Evolutionary conservation across 148 eudicot species (phyloP).

Genomic region (Silene conica): DNA sequence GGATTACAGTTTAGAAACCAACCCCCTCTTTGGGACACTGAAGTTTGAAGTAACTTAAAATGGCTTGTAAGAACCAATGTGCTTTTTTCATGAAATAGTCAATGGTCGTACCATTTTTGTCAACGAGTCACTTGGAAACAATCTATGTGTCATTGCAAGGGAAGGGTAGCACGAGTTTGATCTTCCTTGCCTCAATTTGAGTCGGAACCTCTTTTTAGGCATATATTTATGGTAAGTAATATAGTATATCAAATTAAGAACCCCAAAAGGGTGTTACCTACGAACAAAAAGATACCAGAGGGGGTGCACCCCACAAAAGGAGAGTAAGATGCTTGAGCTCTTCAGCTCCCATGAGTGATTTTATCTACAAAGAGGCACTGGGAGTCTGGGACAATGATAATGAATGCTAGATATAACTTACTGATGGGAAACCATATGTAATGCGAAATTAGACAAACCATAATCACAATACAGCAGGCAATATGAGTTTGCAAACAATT

Average conservation of each 20-base stretch:
- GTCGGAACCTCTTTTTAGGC: neutral
- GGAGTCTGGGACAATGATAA: neutral
- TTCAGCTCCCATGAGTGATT: neutral
- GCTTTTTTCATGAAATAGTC: no score
- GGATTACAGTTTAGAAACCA: no score
- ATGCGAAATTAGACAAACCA: neutral
- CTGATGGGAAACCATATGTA: neutral
- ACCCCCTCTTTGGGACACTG: no score
- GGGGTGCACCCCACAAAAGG: neutral
- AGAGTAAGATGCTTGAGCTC: neutral
- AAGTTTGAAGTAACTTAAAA: no score
- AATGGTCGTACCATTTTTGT: no score
- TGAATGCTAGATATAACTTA: neutral
- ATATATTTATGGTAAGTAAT: neutral
- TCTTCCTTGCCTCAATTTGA: neutral
- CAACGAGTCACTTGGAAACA: no score
- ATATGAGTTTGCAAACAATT: neutral
- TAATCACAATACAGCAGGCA: neutral
- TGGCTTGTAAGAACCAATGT: no score
- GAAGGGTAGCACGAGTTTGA: neutral
- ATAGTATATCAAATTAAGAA: neutral
- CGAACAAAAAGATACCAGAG: neutral
- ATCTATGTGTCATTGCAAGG: no score
- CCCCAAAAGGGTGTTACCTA: neutral
- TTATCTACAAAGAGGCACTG: neutral